Conservation (phyloP, 192 early-diverging fungal genomes). For the Gonapodya prolifera region DNA sequence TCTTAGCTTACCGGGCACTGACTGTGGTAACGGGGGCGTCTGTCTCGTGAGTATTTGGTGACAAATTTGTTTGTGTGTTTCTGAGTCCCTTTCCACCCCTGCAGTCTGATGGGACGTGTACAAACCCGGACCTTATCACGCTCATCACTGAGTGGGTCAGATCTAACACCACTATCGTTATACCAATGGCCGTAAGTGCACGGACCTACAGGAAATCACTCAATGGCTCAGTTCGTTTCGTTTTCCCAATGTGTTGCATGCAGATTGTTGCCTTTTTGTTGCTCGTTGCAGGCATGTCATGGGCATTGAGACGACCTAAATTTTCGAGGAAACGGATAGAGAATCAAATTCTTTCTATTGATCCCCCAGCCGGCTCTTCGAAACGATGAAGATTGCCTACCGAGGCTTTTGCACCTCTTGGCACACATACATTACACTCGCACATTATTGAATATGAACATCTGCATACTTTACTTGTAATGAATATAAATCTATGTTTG, state of each 20-base stretch:
- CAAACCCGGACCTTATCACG: not conserved
- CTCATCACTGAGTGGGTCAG: not conserved
- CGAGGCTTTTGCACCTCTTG: too few relatives aligned
- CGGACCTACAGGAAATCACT: not conserved
- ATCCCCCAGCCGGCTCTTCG: too few relatives aligned
- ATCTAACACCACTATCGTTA: not conserved
- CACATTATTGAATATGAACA: too few relatives aligned
- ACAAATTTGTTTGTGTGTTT: too few relatives aligned
- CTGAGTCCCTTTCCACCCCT: too few relatives aligned
- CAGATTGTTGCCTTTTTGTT: not conserved
- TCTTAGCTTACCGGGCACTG: not conserved
- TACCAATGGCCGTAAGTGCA: not conserved
- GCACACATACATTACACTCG: too few relatives aligned
- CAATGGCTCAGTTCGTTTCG: not conserved
- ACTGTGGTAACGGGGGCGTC: not conserved
- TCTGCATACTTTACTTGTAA: too few relatives aligned
- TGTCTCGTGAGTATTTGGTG: not conserved
- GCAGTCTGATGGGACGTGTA: not conserved
- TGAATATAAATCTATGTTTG: too few relatives aligned
- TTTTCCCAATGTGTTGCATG: not conserved
- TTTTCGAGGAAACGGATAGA: not conserved
- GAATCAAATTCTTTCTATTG: not conserved
- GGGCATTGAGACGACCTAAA: not conserved
- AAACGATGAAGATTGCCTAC: too few relatives aligned
- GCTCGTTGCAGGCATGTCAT: not conserved